Base-by-base conservation (phyloP, 139 green algal species). In the Pleodorina starrii region DNA sequence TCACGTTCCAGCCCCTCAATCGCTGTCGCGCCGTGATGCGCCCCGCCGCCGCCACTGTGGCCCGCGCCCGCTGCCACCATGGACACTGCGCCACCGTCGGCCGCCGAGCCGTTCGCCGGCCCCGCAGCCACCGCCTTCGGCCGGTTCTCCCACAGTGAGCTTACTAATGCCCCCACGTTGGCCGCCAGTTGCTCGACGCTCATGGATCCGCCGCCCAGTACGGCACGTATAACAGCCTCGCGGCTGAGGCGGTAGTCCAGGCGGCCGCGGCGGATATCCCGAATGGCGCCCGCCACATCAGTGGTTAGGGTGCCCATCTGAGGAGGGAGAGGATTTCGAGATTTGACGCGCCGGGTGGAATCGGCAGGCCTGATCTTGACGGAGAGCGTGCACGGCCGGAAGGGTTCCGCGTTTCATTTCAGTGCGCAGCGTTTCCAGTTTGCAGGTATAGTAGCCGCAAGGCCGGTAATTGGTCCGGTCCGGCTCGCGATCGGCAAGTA, bases 211-310 rank as follows among this genome's bases (percentile, higher is more conserved):
- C 85, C 68, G 71, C 97, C 97, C 29, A 98, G 9, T 17, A 89
- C 91, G 14, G 91, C 94, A 51, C 98, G 97, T 38, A 99, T 85
- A n/a, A 96, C 93, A 32, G 78, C 94, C 21, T 93, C 94, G 60
- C 94, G 95, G 83, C 98, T 95, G 1, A 96, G 93, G n/a, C 95
- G 91, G 92, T 96, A 99, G 92, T 98, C 94, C n/a, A 98, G 91
- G 6, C 93, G 89, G 25, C 97, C 97, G 21, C 81, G 72, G 83
- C 97, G 96, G 63, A 80, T 91, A n/a, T 93, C 88, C 25, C 68
- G 32, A 23, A 99, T 86, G 1, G 97, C 96, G 2, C 76, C 83
- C 0, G 73, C 91, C 38, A 99, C 93, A 68, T 97, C 89, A 0
- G 69, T 40, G 0, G 96, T 97, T 6, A 99, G 90, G 16, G 97